Evolutionary conservation across 2,329 filamentous ascomycete species (phyloP).

Genomic region (Arthrinium phaeospermum): DNA sequence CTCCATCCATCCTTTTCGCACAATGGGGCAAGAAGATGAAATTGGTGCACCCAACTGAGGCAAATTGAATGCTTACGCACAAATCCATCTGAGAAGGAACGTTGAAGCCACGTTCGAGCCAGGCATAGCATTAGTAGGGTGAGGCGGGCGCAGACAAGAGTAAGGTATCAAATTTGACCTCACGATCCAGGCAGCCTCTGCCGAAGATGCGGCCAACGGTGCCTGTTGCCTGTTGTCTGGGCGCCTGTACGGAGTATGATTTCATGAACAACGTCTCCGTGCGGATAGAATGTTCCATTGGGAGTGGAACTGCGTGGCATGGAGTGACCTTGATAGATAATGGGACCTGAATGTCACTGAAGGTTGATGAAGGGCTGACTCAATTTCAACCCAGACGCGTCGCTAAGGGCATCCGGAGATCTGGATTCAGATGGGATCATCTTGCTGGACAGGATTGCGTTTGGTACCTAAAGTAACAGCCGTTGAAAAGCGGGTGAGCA

Average conservation of each 20-base stretch:
- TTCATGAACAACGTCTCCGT: not conserved
- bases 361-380: not conserved
- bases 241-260: not conserved
- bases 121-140: not conserved
- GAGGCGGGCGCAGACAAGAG: not conserved
- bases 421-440: not conserved
- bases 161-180: not conserved
- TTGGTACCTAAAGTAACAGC: not conserved
- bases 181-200: not conserved
- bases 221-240: not conserved
- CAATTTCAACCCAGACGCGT: not conserved
- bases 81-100: not conserved
- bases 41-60: not conserved
- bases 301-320: not conserved
- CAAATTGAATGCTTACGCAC: too few species aligned
- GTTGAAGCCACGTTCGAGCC: not conserved
- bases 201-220: not conserved
- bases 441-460: not conserved
- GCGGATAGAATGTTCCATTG: constrained; percentile 8
- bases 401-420: not conserved
- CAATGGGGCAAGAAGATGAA: not conserved
- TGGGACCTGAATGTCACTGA: not conserved
- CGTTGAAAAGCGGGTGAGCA: constrained; percentile 10
- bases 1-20: not conserved
- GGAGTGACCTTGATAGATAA: not conserved